Conservation (phyloP, 164 flowering plant genomes). For the Santalum album region DNA sequence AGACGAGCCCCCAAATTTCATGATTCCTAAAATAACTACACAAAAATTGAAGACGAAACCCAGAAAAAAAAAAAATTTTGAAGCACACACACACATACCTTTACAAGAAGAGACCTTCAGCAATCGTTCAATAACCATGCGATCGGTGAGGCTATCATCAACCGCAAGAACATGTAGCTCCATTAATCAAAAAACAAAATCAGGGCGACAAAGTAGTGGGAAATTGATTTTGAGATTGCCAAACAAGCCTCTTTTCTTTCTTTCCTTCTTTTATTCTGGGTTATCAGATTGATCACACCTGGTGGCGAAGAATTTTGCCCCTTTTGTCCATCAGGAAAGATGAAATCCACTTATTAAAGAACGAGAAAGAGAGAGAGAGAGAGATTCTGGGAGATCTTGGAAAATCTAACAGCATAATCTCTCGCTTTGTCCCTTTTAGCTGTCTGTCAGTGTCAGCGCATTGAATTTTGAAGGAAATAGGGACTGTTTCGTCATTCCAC, state of each 20-base stretch:
- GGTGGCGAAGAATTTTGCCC: no score
- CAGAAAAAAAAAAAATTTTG: neutral
- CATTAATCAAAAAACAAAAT: no score
- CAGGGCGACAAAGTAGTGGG: no score
- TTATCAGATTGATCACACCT: no score
- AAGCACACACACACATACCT: conserved; percentile 17
- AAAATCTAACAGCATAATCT: conserved; percentile 14
- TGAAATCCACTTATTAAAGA: no score
- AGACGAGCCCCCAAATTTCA: neutral
- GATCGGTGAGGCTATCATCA: conserved; percentile 40
- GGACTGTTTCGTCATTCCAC: neutral
- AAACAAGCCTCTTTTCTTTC: no score
- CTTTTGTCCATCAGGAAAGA: no score
- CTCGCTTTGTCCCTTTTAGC: conserved; percentile 12
- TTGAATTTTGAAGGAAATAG: no score
- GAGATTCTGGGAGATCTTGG: conserved; percentile 28
- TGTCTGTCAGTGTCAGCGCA: conserved; percentile 6
- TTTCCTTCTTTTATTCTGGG: no score
- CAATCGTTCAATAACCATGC: conserved; percentile 42
- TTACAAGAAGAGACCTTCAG: conserved; percentile 36
- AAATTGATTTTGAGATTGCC: no score
- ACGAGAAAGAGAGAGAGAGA: conserved; percentile 3
- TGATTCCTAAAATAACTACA: conserved; percentile 4
- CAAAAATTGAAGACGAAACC: no score
- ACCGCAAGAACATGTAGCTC: conserved; percentile 49